These are phyloP conservation scores for Sapria himalayana DNA, from an alignment of 345 rosid genomes.

Conservation along the genomic window DNA sequence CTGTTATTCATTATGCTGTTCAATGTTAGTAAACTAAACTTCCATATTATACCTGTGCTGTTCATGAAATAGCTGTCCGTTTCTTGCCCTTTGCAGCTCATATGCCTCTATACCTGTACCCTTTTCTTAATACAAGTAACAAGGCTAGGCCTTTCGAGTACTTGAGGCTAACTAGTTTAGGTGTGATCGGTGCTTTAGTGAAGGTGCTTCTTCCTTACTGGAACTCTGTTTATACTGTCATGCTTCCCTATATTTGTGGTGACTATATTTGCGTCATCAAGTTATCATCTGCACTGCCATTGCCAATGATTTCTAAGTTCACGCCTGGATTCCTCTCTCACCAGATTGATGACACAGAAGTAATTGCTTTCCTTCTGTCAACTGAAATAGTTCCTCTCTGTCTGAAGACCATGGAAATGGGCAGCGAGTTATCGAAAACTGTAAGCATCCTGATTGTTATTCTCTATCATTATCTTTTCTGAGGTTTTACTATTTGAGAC, in stretches of 20 bases:
- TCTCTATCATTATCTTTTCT: too few relatives aligned
- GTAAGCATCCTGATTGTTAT: slow-evolving; percentile 23
- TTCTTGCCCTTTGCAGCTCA: slow-evolving; percentile 54
- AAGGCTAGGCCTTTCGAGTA: slow-evolving; percentile 95
- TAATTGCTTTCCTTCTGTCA: slow-evolving; percentile 87
- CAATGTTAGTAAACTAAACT: background rate
- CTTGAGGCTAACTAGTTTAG: slow-evolving; percentile 88
- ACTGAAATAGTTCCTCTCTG: slow-evolving; percentile 88
- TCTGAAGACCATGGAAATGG: slow-evolving; percentile 97
- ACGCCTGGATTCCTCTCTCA: too few relatives aligned
- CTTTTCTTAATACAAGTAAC: slow-evolving; percentile 87
- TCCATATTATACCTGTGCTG: too few relatives aligned
- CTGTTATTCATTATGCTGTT: slow-evolving; percentile 1
- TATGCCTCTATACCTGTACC: slow-evolving; percentile 78
- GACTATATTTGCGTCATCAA: too few relatives aligned
- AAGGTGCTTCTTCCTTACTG: slow-evolving; percentile 33
- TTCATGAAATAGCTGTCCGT: too few relatives aligned
- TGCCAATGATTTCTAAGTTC: too few relatives aligned
- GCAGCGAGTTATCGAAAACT: slow-evolving; percentile 92
- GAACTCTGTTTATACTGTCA: background rate
- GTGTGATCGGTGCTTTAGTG: slow-evolving; percentile 96
- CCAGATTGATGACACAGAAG: slow-evolving; percentile 95
- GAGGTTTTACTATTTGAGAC: too few relatives aligned
- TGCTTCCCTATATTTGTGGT: too few relatives aligned
- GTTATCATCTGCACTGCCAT: too few relatives aligned